Evolutionary conservation across 345 rosid genomes (phyloP).

Genomic region (Raphanus raphanistrum): DNA sequence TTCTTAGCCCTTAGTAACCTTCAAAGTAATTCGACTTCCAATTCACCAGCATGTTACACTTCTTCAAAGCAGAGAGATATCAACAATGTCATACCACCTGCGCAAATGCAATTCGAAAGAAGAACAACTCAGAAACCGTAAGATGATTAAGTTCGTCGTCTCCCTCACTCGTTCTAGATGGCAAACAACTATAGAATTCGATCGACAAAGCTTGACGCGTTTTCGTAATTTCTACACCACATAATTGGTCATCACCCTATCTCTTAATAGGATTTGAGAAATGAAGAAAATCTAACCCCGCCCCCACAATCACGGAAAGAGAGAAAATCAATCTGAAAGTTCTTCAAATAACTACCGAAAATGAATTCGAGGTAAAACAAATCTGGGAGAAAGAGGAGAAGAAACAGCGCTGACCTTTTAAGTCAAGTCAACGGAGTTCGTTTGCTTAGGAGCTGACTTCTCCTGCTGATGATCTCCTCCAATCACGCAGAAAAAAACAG

Average conservation of each 20-base stretch:
- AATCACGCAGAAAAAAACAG: conserved; percentile 3
- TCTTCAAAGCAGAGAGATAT: conserved; percentile 38
- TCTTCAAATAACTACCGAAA: not conserved
- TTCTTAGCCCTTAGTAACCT: conserved; percentile 40
- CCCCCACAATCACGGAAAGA: not conserved
- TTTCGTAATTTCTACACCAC: conserved; percentile 20
- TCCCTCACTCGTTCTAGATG: conserved; percentile 2
- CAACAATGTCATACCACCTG: conserved; percentile 36
- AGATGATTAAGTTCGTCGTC: not conserved
- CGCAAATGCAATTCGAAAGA: not conserved
- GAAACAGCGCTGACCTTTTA: conserved; percentile 39
- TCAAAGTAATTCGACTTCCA: conserved; percentile 48
- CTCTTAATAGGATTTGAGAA: conserved; percentile 21
- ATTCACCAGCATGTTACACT: conserved; percentile 56
- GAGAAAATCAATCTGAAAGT: conserved; percentile 2
- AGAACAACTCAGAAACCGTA: not conserved
- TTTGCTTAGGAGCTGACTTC: conserved; percentile 23
- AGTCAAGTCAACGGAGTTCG: conserved; percentile 26
- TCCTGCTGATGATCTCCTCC: conserved; percentile 9
- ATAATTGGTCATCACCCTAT: conserved; percentile 28
- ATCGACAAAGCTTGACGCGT: conserved; percentile 7
- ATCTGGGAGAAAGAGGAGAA: conserved; percentile 35
- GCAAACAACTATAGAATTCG: not conserved
- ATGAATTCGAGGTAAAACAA: conserved; percentile 33
- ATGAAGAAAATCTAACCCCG: not conserved